Evolutionary conservation across 176 grass and related monocot species (phyloP).

Genomic region (Elymus sibiricus): DNA sequence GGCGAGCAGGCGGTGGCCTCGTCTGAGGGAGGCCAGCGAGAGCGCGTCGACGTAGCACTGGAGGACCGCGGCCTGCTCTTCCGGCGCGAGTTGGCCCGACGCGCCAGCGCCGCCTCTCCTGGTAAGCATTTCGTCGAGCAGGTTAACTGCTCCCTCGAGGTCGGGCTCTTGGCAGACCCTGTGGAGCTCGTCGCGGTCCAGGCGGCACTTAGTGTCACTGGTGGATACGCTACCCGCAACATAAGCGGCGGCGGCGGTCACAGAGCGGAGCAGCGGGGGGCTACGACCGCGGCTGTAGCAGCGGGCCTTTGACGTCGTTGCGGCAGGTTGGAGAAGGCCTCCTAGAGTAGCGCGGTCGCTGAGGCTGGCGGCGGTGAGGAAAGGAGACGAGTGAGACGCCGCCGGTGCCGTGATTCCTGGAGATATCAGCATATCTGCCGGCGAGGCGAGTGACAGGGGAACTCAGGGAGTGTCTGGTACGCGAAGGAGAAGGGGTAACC

Average conservation of each 20-base stretch:
- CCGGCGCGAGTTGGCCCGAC: not conserved
- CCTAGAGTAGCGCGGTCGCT: not conserved
- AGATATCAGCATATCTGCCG: slow-evolving; percentile 26
- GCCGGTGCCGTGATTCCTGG: not conserved
- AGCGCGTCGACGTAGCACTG: slow-evolving; percentile 37
- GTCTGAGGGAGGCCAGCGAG: slow-evolving; percentile 46
- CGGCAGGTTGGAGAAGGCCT: not conserved
- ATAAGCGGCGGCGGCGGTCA: not conserved
- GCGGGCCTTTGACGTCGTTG: not conserved
- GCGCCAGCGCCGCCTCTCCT: not conserved
- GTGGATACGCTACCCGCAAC: not conserved
- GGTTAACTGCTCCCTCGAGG: slow-evolving; percentile 30
- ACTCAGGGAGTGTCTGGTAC: not conserved
- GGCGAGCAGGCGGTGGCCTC: slow-evolving; percentile 42
- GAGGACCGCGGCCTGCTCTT: slow-evolving; percentile 33
- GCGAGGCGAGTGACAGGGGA: not conserved
- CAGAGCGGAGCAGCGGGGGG: not conserved
- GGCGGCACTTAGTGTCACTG: accelerated
- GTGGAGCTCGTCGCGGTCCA: slow-evolving; percentile 2
- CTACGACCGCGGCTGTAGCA: not conserved
- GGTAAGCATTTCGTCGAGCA: slow-evolving; percentile 49
- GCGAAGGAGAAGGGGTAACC: not conserved
- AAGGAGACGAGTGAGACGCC: not conserved
- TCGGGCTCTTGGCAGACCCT: slow-evolving; percentile 26
- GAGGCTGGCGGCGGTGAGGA: not conserved